Base-by-base conservation (phyloP, 164 flowering plant species). In the Tetrastigma voinierianum region DNA sequence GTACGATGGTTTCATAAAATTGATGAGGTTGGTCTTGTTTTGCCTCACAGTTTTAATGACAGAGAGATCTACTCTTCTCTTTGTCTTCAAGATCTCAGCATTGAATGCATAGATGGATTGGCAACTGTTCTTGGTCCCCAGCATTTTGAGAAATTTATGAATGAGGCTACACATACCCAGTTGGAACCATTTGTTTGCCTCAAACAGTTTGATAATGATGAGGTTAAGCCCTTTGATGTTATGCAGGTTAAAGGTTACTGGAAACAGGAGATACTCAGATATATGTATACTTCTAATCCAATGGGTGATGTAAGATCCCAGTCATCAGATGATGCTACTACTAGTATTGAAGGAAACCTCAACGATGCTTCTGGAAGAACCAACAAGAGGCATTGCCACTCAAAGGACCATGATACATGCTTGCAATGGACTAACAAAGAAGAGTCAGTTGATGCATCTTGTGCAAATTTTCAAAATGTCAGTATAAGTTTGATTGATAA, bases 1-100 rank as follows among this genome's bases (percentile, higher is more conserved):
- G 94, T 93, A 81, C 96, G 87, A 56, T 93, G 98, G 98, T 91
- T 89, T 89, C 96, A 93, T 87, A 89, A 85, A 81, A 81, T 81
- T 81, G 96, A 93, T 76, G 98, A 93, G 88, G 89, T 91, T 84
- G 93, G 85, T 82, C 69, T 78, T 78, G 78, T 70, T 89, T 84
- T 86, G 80, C 91, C 92, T 82, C 83, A 69, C 76, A 67, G 76
- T 63, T 78, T 70, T 83, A 84, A 81, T 87, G 94, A 86, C 87
- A 84, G 91, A 82, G 98, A 93, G 89, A 79, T 93, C 86, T 91
- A 88, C 88, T 91, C 81, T 82, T 87, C 98, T 88, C 94, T 80
- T 80, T 90, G 88, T 84, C 91, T 84, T 82, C 98, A 93, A 90
- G 89, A 86, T 88, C 87, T 93, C 79, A 88, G 87, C 60, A 80